These are phyloP conservation scores for Zygosaccharomyces pseudobailii DNA, from an alignment of 1,139 yeast genomes.

Conservation along the genomic window DNA sequence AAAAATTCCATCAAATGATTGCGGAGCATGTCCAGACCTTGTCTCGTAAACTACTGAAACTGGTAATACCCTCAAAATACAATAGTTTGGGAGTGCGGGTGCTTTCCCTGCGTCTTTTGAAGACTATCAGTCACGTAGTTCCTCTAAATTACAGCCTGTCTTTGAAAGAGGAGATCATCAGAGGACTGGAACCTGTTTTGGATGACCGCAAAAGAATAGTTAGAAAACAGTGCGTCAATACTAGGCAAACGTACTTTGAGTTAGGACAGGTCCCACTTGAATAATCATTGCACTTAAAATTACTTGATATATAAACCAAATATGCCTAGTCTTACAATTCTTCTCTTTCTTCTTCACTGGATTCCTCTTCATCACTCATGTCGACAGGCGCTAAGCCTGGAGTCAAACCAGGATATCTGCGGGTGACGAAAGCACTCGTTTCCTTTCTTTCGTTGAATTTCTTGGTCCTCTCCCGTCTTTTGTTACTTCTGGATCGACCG, in stretches of 20 bases:
- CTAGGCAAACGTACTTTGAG: constrained; percentile 72
- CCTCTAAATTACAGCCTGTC: constrained; percentile 46
- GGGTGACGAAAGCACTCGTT: constrained; percentile 19
- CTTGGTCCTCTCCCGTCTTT: constrained; percentile 26
- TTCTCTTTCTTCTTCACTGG: constrained; percentile 30
- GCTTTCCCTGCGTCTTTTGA: constrained; percentile 53
- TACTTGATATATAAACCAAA: neutral
- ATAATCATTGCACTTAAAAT: constrained; percentile 5
- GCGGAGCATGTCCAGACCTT: constrained; percentile 52
- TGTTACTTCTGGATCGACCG: constrained; percentile 24
- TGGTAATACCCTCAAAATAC: constrained; percentile 32
- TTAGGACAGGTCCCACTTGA: constrained; percentile 36
- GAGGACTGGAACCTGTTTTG: constrained; percentile 46
- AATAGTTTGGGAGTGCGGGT: constrained; percentile 47
- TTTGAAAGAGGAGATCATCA: constrained; percentile 48
- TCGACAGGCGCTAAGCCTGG: constrained; percentile 93
- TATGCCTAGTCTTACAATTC: constrained; percentile 1
- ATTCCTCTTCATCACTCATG: constrained; percentile 43
- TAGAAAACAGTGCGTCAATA: constrained; percentile 69
- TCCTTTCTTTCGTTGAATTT: constrained; percentile 25
- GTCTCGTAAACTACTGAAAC: constrained; percentile 49
- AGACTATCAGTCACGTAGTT: constrained; percentile 40
- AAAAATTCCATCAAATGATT: constrained; percentile 48
- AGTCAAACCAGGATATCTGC: constrained; percentile 63
- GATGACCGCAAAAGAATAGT: constrained; percentile 75